Base-by-base conservation (phyloP, 306 rosid genomes). In the Citrullus amarus region DNA sequence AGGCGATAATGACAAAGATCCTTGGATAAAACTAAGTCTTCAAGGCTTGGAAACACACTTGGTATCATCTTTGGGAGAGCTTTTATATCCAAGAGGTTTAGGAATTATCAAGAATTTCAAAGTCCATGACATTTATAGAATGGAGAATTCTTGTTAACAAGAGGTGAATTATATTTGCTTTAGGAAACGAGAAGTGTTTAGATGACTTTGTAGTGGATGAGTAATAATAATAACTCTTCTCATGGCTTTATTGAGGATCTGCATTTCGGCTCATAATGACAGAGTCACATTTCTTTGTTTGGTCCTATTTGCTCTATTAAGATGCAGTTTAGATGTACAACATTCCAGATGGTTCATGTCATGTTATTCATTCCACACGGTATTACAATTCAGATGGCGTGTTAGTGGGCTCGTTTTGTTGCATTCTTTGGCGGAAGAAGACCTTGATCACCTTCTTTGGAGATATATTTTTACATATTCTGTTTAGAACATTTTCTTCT, bases 321-420 rank as follows among this genome's bases (percentile, higher is more conserved):
- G 9, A 43, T 43, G 17, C 14, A 43, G 48, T 71, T 71, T 46
- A 46, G 14, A 25, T 22, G 58, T 71, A 46, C 12, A 48, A 50
- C 77, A 53, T 76, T 57, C 65, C 48, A 69, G 48, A 25, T 32
- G 70, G 57, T 61, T 77, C 78, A 65, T 56, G 36, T 84, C 30
- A 80, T 58, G 81, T 80, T 75, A 66, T 78, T 77, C 74, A 34
- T 79, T 79, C 48, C 25, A 65, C 48, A 36, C 32, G 10, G 75
- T 22, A 69, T 25, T 43, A 20, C 54, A 25, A 28, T 54, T 53
- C 46, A 63, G 46, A 22, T 20, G 61, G 51, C 53, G 72, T 75
- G 8, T 39, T 39, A 39, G 44, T 6, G 44, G 1, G 44, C 1
- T 8, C 9, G 1, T 7, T 39, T 39, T 43, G 48, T 43, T 43